Base-by-base conservation (phyloP, 306 rosid species). In the Fagus crenata region DNA sequence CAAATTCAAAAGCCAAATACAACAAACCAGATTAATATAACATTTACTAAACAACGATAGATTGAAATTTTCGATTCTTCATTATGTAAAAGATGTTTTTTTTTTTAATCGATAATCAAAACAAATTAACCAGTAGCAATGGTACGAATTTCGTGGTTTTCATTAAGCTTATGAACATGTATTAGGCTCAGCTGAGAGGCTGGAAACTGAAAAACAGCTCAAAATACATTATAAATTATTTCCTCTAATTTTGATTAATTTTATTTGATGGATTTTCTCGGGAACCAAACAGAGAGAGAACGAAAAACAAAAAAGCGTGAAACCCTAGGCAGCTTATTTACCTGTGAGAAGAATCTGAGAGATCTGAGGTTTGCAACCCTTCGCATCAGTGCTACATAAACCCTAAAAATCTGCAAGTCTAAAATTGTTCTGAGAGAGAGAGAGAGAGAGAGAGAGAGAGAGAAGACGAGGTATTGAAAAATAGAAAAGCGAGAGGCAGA, bases 281-380 rank as follows among this genome's bases (percentile, higher is more conserved):
- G 40, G 37, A 70, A 49, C 41, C 41, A 49, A 70, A 70, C 18
- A 46, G 39, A 14, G 64, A 9, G 67, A 31, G 17, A 65, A 46
- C n/a, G n/a, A 18, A 0, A 39, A 65, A 65, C 18, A 8, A 39
- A 22, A 65, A n/a, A 65, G 7, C 42, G 32, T 6, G 4, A 63
- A 65, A 35, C 69, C 69, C 69, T 63, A 33, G 42, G 69, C 68
- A 36, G 2, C 49, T n/a, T 49, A 65, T 7, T 65, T 65, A 65
- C 71, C 71, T 65, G 71, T 15, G 31, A 31, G 32, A 65, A 22
- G 49, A 65, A 17, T 36, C 49, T 39, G 15, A n/a, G 40, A 65
- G 71, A 37, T 65, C 71, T 17, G 71, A 65, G n/a, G 22, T 65
- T n/a, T 37, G 32, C 49, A 7, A 65, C 8, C 31, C n/a, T 65